phyloP scores from a whole-genome alignment of 345 rosid species.

The Populus euphratica region DNA sequence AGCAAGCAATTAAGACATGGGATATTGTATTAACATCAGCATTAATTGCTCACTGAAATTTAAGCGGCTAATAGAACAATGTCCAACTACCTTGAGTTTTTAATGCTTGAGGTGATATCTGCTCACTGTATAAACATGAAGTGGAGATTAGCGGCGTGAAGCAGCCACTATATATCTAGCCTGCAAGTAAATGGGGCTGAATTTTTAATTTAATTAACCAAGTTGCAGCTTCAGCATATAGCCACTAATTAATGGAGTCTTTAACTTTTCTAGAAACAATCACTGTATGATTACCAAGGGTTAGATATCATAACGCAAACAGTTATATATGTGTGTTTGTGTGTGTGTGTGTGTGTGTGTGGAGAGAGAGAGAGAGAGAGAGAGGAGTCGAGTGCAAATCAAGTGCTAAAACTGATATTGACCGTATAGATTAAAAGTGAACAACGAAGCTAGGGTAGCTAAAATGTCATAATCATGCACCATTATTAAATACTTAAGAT shows the following conservation, averaged over 20 bases:
- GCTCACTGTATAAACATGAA: neutral
- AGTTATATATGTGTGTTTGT: too few relatives aligned
- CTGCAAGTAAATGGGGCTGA: neutral
- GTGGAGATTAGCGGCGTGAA: neutral
- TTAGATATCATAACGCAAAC: neutral
- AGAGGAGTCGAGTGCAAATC: neutral
- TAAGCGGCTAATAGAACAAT: slow-evolving; percentile 5
- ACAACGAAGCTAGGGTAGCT: slow-evolving; percentile 27
- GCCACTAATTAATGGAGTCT: neutral
- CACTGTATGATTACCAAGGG: neutral
- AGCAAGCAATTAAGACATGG: slow-evolving; percentile 1
- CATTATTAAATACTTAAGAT: slow-evolving; percentile 18
- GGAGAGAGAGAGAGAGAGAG: too few relatives aligned
- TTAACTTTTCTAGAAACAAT: neutral
- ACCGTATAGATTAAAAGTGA: slow-evolving; percentile 2
- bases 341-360: too few relatives aligned
- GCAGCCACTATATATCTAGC: neutral
- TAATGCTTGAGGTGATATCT: neutral
- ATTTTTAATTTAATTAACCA: neutral
- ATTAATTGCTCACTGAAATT: neutral
- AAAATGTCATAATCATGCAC: slow-evolving; percentile 28
- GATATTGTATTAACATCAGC: neutral
- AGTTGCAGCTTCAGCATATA: neutral
- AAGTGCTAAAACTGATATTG: neutral
- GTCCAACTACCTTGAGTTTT: neutral